A percentile compares a stretch with the other conserved stretches of the same genome.
Evolutionary conservation across 176 grass and related monocot genomes (phyloP).

Genomic region (Rhynchospora pubera): DNA sequence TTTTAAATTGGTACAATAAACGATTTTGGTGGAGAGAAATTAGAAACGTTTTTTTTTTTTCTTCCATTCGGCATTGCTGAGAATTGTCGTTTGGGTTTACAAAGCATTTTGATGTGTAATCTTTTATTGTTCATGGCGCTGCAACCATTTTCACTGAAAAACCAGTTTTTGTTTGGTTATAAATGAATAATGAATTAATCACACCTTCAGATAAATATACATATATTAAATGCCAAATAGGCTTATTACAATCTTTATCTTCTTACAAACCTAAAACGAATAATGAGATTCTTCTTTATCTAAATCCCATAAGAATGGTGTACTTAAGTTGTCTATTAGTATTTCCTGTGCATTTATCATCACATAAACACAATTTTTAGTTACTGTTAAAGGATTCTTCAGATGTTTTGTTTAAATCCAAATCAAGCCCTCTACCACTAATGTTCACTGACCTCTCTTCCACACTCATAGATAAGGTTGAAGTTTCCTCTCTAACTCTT

Average conservation of each 20-base stretch:
- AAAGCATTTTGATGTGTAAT: background rate
- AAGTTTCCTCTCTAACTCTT: slow-evolving; percentile 15
- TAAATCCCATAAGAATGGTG: background rate
- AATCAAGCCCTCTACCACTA: slow-evolving; percentile 2
- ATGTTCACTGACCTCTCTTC: background rate
- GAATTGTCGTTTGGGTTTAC: background rate
- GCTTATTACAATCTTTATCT: slow-evolving; percentile 2
- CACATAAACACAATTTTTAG: background rate
- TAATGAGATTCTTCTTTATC: background rate
- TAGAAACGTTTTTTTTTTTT: background rate
- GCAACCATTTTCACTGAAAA: background rate
- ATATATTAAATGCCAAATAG: slow-evolving; percentile 2
- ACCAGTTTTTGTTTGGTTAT: background rate
- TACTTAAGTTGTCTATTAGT: background rate
- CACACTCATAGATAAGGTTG: background rate
- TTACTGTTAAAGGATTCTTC: slow-evolving; percentile 10
- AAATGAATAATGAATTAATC: background rate
- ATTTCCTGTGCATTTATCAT: background rate
- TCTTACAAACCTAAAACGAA: background rate
- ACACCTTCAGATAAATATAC: background rate
- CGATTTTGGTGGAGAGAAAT: slow-evolving; percentile 10
- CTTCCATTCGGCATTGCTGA: background rate
- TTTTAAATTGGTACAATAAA: background rate
- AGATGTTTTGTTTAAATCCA: slow-evolving; percentile 8
- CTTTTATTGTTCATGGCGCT: background rate